Conservation (phyloP, 2,329 filamentous ascomycete genomes). For the Colletotrichum tamarilloi region DNA sequence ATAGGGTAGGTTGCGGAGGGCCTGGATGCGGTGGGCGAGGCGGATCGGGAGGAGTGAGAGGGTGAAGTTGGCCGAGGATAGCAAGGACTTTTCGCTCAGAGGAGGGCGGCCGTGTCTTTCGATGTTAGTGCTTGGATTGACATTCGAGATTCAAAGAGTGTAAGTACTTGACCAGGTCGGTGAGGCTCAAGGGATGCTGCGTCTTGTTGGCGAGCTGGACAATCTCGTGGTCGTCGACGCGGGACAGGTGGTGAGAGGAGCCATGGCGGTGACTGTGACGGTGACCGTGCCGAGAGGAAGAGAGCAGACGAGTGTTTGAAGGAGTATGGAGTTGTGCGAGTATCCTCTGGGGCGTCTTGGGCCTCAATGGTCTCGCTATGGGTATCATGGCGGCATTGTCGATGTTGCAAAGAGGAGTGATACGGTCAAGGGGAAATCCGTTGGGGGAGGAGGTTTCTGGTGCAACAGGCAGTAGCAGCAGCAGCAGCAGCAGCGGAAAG, state of each 20-base stretch:
- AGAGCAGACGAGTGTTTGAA: slow-evolving; percentile 9
- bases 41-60: slow-evolving; percentile 91
- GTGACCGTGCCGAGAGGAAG: slow-evolving; percentile 39
- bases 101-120: slow-evolving; percentile 81
- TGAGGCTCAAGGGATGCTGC: slow-evolving; percentile 84
- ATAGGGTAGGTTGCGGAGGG: slow-evolving; percentile 91
- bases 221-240: slow-evolving; percentile 68
- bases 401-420: not conserved
- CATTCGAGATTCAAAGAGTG: too few relatives aligned
- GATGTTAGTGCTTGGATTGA: not conserved
- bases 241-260: slow-evolving; percentile 34
- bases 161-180: slow-evolving; percentile 84
- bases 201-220: slow-evolving; percentile 80
- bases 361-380: slow-evolving; percentile 52
- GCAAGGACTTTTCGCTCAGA: slow-evolving; percentile 80
- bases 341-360: slow-evolving; percentile 40
- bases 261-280: slow-evolving; percentile 11
- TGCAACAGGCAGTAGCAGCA: not conserved
- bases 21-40: slow-evolving; percentile 92
- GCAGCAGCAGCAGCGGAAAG: not conserved
- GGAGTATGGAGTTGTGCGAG: slow-evolving; percentile 14
- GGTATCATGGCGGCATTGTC: slow-evolving; percentile 60
- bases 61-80: slow-evolving; percentile 95
- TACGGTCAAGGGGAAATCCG: slow-evolving; percentile 6
- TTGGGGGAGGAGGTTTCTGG: not conserved